Conservation (phyloP, 2,329 filamentous ascomycete genomes). For the Trichoderma asperellum region DNA sequence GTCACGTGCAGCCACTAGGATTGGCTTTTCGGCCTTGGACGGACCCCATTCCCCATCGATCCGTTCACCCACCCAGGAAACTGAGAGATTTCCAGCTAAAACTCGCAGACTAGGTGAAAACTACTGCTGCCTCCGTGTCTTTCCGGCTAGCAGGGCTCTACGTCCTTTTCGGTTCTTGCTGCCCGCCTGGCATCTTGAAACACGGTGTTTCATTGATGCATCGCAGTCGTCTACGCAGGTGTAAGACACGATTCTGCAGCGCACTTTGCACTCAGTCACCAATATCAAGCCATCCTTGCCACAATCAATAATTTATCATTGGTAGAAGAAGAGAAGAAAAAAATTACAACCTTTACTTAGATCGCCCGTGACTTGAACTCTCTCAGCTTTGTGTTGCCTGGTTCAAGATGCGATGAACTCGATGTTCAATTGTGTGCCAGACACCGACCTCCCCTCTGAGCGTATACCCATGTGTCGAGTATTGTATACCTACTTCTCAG, state of each 20-base stretch:
- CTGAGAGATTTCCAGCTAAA: conserved; percentile 21
- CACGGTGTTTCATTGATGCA: not conserved
- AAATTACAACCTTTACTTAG: not conserved
- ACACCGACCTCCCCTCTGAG: not conserved
- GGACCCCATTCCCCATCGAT: conserved; percentile 15
- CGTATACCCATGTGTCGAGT: not conserved
- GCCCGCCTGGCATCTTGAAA: not conserved
- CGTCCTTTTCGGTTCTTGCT: not conserved
- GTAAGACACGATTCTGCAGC: not conserved
- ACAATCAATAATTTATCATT: not conserved
- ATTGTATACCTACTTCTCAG: not conserved
- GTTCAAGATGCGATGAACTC: not conserved
- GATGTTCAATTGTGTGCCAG: not conserved
- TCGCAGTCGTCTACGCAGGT: not conserved
- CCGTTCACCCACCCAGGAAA: conserved; percentile 1
- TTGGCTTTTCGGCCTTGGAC: conserved; percentile 4
- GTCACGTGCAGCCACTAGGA: conserved; percentile 43
- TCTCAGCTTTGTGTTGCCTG: not conserved
- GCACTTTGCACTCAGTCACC: not conserved
- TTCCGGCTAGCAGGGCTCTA: conserved; percentile 20
- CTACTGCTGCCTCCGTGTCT: conserved; percentile 10
- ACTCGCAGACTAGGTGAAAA: not conserved
- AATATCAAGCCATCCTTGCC: not conserved
- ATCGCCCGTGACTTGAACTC: not conserved
- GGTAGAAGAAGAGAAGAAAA: not conserved